phyloP scores from a whole-genome alignment of 116 monocot genomes.

The Papilionanthe hybrid region DNA sequence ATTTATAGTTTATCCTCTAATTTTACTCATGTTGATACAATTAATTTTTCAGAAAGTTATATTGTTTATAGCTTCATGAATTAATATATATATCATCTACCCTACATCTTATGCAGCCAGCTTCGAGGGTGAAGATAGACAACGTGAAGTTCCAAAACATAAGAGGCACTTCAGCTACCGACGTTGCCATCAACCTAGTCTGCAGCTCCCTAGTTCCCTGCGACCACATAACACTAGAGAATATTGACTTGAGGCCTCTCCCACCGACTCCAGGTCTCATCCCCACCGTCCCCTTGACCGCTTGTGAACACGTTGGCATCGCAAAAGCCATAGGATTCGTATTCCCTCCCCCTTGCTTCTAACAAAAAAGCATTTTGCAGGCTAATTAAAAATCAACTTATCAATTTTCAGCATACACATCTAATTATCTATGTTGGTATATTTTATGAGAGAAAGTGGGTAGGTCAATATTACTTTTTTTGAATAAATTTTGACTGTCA shows the following conservation, averaged over 20 bases:
- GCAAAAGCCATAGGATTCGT: neutral
- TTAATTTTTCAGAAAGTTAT: neutral
- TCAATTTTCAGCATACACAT: too few species aligned
- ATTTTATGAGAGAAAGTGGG: too few species aligned
- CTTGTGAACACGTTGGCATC: neutral
- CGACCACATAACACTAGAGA: constrained; percentile 18
- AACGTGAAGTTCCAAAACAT: constrained; percentile 39
- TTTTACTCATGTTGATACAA: neutral
- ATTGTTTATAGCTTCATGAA: neutral
- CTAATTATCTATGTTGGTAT: too few species aligned
- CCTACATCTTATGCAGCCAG: constrained; percentile 2
- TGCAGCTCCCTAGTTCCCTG: constrained; percentile 41
- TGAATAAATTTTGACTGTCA: too few species aligned
- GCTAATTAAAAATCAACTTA: neutral
- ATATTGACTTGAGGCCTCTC: constrained; percentile 24
- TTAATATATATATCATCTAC: too few species aligned
- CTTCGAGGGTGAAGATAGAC: constrained; percentile 32
- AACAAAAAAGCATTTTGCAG: neutral
- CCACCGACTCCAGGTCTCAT: neutral
- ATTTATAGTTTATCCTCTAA: too few species aligned
- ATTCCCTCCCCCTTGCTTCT: constrained; percentile 10
- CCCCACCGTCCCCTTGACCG: neutral
- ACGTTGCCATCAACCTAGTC: constrained; percentile 26
- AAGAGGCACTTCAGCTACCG: constrained; percentile 25
- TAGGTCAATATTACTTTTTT: too few species aligned